phyloP scores from a whole-genome alignment of 306 rosid genomes.

The Crataegus laevigata region DNA sequence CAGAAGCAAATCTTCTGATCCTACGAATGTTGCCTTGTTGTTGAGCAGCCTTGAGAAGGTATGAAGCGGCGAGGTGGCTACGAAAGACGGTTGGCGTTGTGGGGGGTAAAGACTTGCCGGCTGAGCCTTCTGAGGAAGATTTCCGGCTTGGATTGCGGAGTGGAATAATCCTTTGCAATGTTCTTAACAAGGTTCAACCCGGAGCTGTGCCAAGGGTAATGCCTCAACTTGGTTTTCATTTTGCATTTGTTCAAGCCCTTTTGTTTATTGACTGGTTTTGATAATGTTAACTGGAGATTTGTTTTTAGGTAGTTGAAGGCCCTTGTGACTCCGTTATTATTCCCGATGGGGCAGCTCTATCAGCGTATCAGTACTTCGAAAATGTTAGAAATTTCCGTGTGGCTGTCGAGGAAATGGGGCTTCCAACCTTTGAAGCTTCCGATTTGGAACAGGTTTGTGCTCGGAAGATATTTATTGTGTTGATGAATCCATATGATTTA shows the following conservation, averaged over 20 bases:
- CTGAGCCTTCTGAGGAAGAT: conserved; percentile 88
- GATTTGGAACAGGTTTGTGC: conserved; percentile 72
- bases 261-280: background rate
- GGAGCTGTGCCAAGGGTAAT: conserved; percentile 70
- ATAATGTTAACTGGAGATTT: background rate
- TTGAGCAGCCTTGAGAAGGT: conserved; percentile 68
- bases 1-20: background rate
- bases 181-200: conserved; percentile 72
- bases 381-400: conserved; percentile 53
- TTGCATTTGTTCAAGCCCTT: background rate
- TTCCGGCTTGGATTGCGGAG: conserved; percentile 80
- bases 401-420: conserved; percentile 52
- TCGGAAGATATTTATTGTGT: background rate
- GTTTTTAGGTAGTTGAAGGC: conserved; percentile 49
- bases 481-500: background rate
- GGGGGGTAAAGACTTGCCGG: conserved; percentile 78
- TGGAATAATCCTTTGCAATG: conserved; percentile 84
- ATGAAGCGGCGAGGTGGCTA: conserved; percentile 91
- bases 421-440: conserved; percentile 80
- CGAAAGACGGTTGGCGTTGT: conserved; percentile 67
- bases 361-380: conserved; percentile 58
- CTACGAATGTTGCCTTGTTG: background rate
- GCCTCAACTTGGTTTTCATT: background rate
- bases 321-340: conserved; percentile 33
- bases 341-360: conserved; percentile 56